Percentiles rank a stretch among this genome's conserved stretches.
Evolutionary conservation across 192 early-diverging fungal genomes (phyloP).

Genomic region (Rhizoclosmatium globosum): DNA sequence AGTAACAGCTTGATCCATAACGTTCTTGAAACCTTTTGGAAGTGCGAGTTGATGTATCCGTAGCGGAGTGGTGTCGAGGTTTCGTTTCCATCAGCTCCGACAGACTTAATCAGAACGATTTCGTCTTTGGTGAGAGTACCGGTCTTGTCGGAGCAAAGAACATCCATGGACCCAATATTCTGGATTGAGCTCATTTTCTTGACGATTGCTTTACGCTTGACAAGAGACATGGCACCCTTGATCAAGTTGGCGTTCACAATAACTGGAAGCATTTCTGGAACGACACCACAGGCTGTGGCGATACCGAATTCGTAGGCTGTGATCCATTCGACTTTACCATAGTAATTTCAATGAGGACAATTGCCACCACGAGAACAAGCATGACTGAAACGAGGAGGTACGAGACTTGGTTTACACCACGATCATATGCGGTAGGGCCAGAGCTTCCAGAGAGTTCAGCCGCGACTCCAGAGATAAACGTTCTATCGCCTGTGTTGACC

Average conservation of each 20-base stretch:
- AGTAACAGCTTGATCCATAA: constrained; percentile 57
- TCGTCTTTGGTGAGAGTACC: constrained; percentile 57
- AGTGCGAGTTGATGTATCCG: constrained; percentile 56
- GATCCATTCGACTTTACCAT: constrained; percentile 41
- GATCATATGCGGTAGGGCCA: constrained; percentile 53
- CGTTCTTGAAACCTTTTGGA: constrained; percentile 58
- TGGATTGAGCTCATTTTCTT: constrained; percentile 56
- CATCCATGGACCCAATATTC: constrained; percentile 56
- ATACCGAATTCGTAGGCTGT: constrained; percentile 56
- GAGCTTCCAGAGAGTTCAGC: constrained; percentile 41
- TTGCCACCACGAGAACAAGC: constrained; percentile 49
- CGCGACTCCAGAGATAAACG: constrained; percentile 57
- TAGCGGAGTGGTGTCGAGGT: constrained; percentile 37
- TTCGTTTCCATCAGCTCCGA: constrained; percentile 42
- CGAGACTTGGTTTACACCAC: constrained; percentile 53
- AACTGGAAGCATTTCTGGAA: constrained; percentile 66
- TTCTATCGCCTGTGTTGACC: constrained; percentile 50
- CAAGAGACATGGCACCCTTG: constrained; percentile 53
- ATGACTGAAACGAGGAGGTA: constrained; percentile 56
- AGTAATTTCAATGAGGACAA: constrained; percentile 56
- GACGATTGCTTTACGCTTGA: constrained; percentile 57
- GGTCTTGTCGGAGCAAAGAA: constrained; percentile 12
- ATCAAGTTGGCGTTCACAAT: constrained; percentile 62
- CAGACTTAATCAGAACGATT: constrained; percentile 44
- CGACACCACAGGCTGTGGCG: constrained; percentile 58